Conservation (phyloP, 805 yeast species). For the Hanseniaspora osmophila region DNA sequence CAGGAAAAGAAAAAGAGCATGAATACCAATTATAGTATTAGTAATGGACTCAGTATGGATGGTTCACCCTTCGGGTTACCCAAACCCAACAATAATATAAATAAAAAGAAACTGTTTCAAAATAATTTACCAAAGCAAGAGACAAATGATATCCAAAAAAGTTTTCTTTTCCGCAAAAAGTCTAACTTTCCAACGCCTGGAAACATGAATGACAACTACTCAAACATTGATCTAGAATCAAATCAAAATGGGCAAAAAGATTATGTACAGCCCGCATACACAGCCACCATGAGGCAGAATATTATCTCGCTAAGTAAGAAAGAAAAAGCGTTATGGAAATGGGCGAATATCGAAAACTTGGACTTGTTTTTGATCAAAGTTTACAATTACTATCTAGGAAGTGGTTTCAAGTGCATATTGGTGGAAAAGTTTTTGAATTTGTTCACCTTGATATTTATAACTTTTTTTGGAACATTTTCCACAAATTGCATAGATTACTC, state of each 20-base stretch:
- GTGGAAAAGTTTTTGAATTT: constrained; percentile 53
- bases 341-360: constrained; percentile 92
- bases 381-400: constrained; percentile 71
- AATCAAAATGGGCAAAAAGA: constrained; percentile 9
- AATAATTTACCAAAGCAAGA: constrained; percentile 4
- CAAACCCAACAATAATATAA: constrained; percentile 4
- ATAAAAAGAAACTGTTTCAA: constrained; percentile 9
- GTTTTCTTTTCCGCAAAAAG: constrained; percentile 13
- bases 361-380: constrained; percentile 76
- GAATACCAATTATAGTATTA: too few species aligned
- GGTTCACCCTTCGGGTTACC: not conserved
- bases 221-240: not conserved
- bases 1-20: too few species aligned
- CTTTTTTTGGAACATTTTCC: constrained; percentile 64
- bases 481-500: constrained; percentile 68
- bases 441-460: constrained; percentile 63
- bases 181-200: constrained; percentile 2
- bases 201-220: not conserved
- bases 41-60: too few species aligned
- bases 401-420: constrained; percentile 71
- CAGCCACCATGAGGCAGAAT: constrained; percentile 24
- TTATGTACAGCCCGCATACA: constrained; percentile 10
- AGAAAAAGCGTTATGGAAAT: constrained; percentile 81
- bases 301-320: constrained; percentile 33
- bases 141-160: constrained; percentile 5